Evolutionary conservation across 495 filamentous ascomycete species (phyloP), one percentile per base, ranked within the genome.

Genomic region (Podospora appendiculata): DNA sequence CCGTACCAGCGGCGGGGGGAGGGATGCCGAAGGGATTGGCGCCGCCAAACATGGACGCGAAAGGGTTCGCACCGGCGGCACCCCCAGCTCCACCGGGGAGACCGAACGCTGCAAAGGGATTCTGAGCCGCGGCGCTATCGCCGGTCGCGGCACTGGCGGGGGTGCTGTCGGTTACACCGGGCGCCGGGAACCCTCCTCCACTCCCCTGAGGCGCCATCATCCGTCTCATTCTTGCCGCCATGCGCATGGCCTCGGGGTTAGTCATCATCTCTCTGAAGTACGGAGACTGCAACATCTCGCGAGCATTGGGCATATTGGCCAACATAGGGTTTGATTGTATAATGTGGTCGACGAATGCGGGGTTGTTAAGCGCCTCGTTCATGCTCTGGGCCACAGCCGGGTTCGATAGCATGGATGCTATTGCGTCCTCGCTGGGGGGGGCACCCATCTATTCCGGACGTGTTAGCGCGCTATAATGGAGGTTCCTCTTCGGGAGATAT

Each of bases 301-400:
- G 86, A 16, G 85, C 87, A 50, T 86, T 82, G 17, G 90, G 90
- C 71, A 89, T 89, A 52, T 85, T 80, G 47, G 89, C 87, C 4
- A 96, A 79, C 80, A 89, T 84, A 8, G 94, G 94, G 64, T 91
- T 94, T 46, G 85, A 79, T 52, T 86, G 79, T 50, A 95, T 89
- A 81, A 97, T 90, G 78, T 91, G 85, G 56, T 96, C 88, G 56
- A 97, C 79, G 64, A 97, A 85, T 12, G 80, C 79, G 9, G 94
- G 93, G 70, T 99, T 97, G 60, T 90, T 84, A 57, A 99, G 81
- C 32, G 92, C 90, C 69, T 96, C 94, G 68, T 92, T 93, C 77
- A 99, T 85, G 34, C 80, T 83, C 32, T 86, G 83, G 54, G 86
- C 81, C 45, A 94, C 82, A 56, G 85, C 78, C 13, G 94, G 94